Evolutionary conservation across 1,284 basidiomycete species (phyloP), one percentile per base, ranked within the genome.

Genomic region (Sporisorium scitamineum): DNA sequence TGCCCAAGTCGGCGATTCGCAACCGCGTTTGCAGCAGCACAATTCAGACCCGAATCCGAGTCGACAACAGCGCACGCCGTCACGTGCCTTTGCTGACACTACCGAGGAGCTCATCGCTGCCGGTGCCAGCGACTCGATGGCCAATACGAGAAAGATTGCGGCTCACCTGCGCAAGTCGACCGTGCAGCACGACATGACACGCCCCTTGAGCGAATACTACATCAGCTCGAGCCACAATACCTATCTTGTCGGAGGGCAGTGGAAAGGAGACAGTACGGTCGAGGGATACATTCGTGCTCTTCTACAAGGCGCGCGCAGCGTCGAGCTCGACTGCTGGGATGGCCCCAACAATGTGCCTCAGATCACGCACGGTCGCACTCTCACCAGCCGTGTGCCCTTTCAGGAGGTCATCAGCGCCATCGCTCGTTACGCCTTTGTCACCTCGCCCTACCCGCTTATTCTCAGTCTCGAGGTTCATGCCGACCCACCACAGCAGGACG

Each of bases 221-320:
- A 92, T 98, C 80, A 95, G 94, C 5, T 93, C 94, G 18, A 96
- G 94, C 32, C 97, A 99, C 84, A 99, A 99, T 81, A 99, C 97
- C 0, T 99, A 99, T 81, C 90, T 99, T 5, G 91, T 97, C 13
- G 95, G 95, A 0, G 91, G 94, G 77, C 97, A 99, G 84, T 91
- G 97, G 63, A 90, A 95, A 10, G 96, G 97, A 3, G 91, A 92
- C 59, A 95, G 93, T 71, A 97, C 96, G 0, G 91, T 96, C 42
- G 96, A 98, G 82, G 96, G 96, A 0, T 99, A 98, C 84, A 94
- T 97, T 69, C 90, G 96, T 0, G 95, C 95, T 0, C 88, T 99
- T 45, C 88, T 97, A 54, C 92, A 93, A 63, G 92, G 94, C 31
- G 97, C 95, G 79, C 90, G 96, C 20, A 94, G 92, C 64, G 96